Conservation (phyloP, 1,139 yeast species). For the Geotrichum armillariae region DNA sequence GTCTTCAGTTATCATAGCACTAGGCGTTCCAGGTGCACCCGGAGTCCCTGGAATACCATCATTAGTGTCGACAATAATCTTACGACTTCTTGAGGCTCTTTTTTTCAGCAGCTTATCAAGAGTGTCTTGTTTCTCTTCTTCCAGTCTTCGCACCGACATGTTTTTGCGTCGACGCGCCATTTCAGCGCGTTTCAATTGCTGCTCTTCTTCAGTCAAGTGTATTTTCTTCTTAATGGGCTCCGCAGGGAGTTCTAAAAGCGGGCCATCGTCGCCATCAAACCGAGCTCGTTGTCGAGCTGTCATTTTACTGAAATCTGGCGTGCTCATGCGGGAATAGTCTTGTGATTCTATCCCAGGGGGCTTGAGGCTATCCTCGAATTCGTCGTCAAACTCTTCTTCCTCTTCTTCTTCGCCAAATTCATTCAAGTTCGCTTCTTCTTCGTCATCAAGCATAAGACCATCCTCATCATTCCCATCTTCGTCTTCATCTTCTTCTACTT, state of each 20-base stretch:
- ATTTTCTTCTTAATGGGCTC: slow-evolving; percentile 44
- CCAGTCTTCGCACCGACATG: slow-evolving; percentile 76
- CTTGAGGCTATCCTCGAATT: slow-evolving; percentile 31
- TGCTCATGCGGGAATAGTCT: slow-evolving; percentile 33
- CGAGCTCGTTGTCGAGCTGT: slow-evolving; percentile 46
- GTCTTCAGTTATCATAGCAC: slow-evolving; percentile 8
- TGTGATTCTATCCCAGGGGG: slow-evolving; percentile 24
- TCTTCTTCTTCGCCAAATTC: slow-evolving; percentile 25
- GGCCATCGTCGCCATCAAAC: slow-evolving; percentile 31
- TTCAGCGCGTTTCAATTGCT: slow-evolving; percentile 79
- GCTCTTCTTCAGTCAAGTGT: slow-evolving; percentile 77
- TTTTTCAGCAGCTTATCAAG: slow-evolving; percentile 80
- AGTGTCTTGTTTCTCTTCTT: slow-evolving; percentile 91
- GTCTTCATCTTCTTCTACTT: slow-evolving; percentile 23
- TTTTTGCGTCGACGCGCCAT: slow-evolving; percentile 87
- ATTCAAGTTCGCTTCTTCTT: slow-evolving; percentile 27
- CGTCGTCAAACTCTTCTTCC: slow-evolving; percentile 32
- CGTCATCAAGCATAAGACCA: slow-evolving; percentile 24
- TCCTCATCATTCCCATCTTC: slow-evolving; percentile 29
- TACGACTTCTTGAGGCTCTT: slow-evolving; percentile 56
- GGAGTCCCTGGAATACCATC: slow-evolving; percentile 27
- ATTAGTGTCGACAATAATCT: slow-evolving; percentile 31
- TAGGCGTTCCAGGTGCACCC: slow-evolving; percentile 20
- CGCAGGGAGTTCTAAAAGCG: slow-evolving; percentile 33
- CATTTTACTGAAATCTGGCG: slow-evolving; percentile 39